A percentile compares a stretch with the other conserved stretches of the same genome.
phyloP scores from a whole-genome alignment of 2,329 filamentous ascomycete genomes.

The Trichoderma citrinoviride region DNA sequence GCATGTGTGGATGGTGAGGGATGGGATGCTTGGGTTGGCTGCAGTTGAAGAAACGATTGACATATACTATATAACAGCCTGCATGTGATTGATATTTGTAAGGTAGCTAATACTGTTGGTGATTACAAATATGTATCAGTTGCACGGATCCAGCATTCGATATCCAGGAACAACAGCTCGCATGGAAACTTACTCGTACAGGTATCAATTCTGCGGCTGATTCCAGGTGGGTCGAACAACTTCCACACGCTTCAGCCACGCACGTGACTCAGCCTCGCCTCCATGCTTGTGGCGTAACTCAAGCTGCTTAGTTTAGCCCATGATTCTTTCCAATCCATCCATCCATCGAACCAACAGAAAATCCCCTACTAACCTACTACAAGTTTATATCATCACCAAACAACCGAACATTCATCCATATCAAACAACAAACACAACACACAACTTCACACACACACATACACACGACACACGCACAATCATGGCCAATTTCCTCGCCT shows the following conservation, averaged over 20 bases:
- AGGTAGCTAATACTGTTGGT: too few species aligned
- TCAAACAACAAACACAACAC: not conserved
- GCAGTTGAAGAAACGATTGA: too few species aligned
- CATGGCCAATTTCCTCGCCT: conserved; percentile 98
- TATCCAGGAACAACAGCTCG: not conserved
- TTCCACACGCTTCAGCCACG: conserved; percentile 30
- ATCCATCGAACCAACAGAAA: not conserved
- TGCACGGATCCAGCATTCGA: too few species aligned
- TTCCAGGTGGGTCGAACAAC: not conserved
- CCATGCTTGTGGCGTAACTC: conserved; percentile 28
- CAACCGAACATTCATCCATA: too few species aligned
- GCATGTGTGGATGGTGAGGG: too few species aligned
- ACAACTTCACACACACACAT: not conserved
- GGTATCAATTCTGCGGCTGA: not conserved
- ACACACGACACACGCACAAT: not conserved
- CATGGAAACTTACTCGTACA: not conserved
- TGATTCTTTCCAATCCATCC: conserved; percentile 25
- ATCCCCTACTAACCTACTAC: too few species aligned
- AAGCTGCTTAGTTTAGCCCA: not conserved
- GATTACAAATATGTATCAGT: too few species aligned
- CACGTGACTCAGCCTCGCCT: conserved; percentile 34
- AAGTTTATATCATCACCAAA: not conserved
- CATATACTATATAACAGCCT: too few species aligned
- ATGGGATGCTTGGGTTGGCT: too few species aligned
- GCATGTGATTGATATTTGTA: too few species aligned